phyloP scores from a whole-genome alignment of 2,329 filamentous ascomycete genomes.

The Dendrostoma leiphaemia region DNA sequence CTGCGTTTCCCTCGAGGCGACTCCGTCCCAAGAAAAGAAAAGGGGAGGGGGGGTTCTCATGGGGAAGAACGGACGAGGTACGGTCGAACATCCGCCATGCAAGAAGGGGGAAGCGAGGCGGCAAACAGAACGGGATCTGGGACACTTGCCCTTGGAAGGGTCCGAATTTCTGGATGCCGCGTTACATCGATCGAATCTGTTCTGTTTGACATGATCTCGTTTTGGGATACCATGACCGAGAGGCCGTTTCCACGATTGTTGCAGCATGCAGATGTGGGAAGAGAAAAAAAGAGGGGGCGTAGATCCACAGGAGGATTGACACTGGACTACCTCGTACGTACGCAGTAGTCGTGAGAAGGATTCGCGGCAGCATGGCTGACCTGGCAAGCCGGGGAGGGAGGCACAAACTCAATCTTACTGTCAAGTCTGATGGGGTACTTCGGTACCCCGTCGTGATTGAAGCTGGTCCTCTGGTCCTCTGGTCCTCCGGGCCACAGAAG shows the following conservation, averaged over 20 bases:
- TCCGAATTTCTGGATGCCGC: slow-evolving; percentile 1
- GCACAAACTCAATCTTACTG: not conserved
- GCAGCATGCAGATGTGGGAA: not conserved
- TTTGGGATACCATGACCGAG: slow-evolving; percentile 9
- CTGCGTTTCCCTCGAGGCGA: not conserved
- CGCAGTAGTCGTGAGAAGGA: too few relatives aligned
- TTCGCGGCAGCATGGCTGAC: not conserved
- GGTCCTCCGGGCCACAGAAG: too few relatives aligned
- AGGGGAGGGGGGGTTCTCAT: not conserved
- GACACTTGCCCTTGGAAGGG: slow-evolving; percentile 13
- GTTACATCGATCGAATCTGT: slow-evolving; percentile 16
- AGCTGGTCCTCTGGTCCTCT: too few relatives aligned
- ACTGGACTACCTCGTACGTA: too few relatives aligned
- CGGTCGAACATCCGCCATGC: slow-evolving; percentile 14
- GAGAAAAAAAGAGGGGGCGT: not conserved
- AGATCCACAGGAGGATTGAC: not conserved
- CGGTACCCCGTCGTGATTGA: too few relatives aligned
- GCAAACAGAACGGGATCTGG: slow-evolving; percentile 20
- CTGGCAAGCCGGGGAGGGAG: not conserved
- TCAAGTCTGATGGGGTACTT: not conserved
- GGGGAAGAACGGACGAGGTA: slow-evolving; percentile 11
- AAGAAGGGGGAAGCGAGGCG: slow-evolving; percentile 13
- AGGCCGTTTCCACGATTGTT: slow-evolving; percentile 5
- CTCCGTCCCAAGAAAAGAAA: not conserved
- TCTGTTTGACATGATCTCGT: slow-evolving; percentile 15